Percentiles rank a stretch among this genome's conserved stretches.
Evolutionary conservation across 192 early-diverging fungal genomes (phyloP).

Genomic region (Coemansia sp.): DNA sequence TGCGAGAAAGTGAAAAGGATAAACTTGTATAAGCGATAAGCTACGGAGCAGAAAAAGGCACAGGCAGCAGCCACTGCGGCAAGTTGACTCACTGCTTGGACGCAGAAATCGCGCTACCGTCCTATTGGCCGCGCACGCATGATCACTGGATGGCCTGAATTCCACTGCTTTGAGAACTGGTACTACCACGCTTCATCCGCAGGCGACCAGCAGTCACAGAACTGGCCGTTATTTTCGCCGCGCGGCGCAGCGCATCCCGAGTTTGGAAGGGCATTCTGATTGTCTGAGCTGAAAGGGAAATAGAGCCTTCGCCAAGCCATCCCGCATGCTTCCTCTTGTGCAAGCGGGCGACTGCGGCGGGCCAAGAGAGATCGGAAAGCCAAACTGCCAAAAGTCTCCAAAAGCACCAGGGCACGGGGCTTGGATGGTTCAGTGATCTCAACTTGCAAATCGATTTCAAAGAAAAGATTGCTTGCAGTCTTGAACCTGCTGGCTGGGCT

Average conservation of each 20-base stretch:
- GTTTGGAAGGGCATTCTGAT: background rate
- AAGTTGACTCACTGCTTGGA: background rate
- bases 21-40: background rate
- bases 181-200: background rate
- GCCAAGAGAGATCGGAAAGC: no score
- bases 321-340: background rate
- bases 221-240: background rate
- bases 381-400: background rate
- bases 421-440: background rate
- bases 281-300: background rate
- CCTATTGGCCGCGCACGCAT: conserved; percentile 1
- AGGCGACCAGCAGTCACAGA: background rate
- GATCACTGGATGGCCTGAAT: background rate
- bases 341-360: background rate
- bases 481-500: background rate
- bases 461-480: background rate
- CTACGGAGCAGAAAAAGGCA: conserved; percentile 6
- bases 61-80: background rate
- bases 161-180: background rate
- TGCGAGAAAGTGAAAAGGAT: background rate
- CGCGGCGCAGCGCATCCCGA: background rate
- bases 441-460: background rate
- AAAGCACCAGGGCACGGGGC: background rate
- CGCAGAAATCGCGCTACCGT: background rate
- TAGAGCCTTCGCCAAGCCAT: background rate